Base-by-base conservation (phyloP, 1,284 basidiomycete species). In the Ustilago tritici region DNA sequence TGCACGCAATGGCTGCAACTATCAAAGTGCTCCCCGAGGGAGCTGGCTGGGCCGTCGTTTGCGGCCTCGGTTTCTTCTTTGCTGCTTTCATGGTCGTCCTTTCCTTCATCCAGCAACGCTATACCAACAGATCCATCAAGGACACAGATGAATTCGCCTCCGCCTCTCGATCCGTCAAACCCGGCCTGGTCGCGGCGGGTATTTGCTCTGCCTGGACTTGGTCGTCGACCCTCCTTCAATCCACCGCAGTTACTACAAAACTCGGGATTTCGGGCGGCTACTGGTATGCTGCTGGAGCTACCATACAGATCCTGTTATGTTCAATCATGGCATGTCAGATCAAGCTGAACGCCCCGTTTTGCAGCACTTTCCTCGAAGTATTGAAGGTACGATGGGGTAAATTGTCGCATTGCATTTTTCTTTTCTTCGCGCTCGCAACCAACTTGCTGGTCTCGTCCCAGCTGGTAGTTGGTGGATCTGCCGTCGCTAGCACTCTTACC, bases 141-240 rank as follows among this genome's bases (percentile, higher is more conserved):
- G 76, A 72, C 46, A 80, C 83, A 11, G 84, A 85, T 62, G 84
- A 85, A 56, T 85, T 85, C 61, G 72, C 76, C 17, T 80, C 78
- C 5, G 84, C 84, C 0, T 81, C 81, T 2, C 82, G 82, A 31
- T 81, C 78, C 8, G 81, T 87, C 56, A 95, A 95, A 79, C 93
- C 95, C 2, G 95, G 94, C 8, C 88, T 97, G 49, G 95, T 96
- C 67, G 95, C 94, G 0, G 91, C 93, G 11, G 94, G 94, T 8
- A 95, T 96, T 72, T 93, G 95, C 14, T 90, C 78, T 10, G 82
- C 82, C 1, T 81, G 81, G 82, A 83, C 81, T n/a, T 82, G 84
- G 86, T 82, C 84, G 1, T 86, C 89, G 0, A 91, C 90, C 0
- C 87, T 91, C 0, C 87, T 91, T 10, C 90, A 91, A 76, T 89